Conservation (phyloP, 2,329 filamentous ascomycete species). For the Xylariaceae sp. region DNA sequence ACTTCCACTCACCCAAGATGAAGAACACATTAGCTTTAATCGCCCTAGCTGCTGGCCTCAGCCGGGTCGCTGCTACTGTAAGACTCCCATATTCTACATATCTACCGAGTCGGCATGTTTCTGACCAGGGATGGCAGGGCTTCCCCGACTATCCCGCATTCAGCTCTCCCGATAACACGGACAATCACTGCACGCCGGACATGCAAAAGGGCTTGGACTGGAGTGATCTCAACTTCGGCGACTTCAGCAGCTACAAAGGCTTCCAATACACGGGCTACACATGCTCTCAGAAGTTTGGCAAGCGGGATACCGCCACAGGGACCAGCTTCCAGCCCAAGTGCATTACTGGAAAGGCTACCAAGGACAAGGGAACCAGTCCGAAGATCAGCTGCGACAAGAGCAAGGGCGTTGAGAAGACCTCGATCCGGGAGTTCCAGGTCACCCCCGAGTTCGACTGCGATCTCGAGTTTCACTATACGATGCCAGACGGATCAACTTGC, state of each 20-base stretch:
- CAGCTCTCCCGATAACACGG: constrained; percentile 62
- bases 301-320: constrained; percentile 52
- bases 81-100: constrained; percentile 13
- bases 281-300: constrained; percentile 55
- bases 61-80: constrained; percentile 45
- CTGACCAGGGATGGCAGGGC: constrained; percentile 15
- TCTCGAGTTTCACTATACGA: constrained; percentile 79
- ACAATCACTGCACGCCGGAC: constrained; percentile 70
- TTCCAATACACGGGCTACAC: constrained; percentile 70
- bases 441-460: constrained; percentile 69
- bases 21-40: constrained; percentile 46
- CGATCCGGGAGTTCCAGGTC: constrained; percentile 68
- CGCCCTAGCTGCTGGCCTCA: constrained; percentile 46
- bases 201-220: constrained; percentile 71
- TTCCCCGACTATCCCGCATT: constrained; percentile 43
- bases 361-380: constrained; percentile 44
- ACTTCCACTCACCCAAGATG: constrained; percentile 35
- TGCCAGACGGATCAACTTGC: constrained; percentile 77
- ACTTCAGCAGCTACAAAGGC: constrained; percentile 61
- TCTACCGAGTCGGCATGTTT: too few species aligned
- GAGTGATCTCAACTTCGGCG: constrained; percentile 54
- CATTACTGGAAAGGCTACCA: constrained; percentile 51
- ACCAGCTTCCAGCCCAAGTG: constrained; percentile 52
- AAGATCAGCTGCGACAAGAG: constrained; percentile 50
- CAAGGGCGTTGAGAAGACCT: constrained; percentile 56